Evolutionary conservation across 2,329 filamentous ascomycete species (phyloP), one percentile per base, ranked within the genome.

Genomic region (Fusarium sororula): DNA sequence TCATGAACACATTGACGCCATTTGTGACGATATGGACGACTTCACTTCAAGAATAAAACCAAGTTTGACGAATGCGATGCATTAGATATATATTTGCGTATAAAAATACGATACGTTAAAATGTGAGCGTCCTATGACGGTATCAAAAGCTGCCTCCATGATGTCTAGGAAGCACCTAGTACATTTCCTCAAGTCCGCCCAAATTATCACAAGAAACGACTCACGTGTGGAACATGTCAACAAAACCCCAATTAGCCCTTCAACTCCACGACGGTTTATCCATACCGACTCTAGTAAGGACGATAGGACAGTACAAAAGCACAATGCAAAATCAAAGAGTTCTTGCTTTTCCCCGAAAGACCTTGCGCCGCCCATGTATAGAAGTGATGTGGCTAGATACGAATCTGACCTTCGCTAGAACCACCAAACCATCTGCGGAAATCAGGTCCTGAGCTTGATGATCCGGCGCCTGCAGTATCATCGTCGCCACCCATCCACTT

Each of bases 401-500:
- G 80, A 59, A 82, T 78, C 41, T 79, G 78, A 39, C 76, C 77
- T 30, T 84, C 84, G 20, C 85, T 53, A 15, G 75, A 77, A 53
- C 75, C 84, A 32, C 87, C 87, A 79, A 92, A 91, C 89, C 89
- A 90, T 59, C 88, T 83, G 59, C 89, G 84, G 57, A 91, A 84
- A 73, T 89, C 86, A 12, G 75, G 74, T 26, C 78, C 76, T 30
- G 72, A 69, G 37, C 32, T 68, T 32, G 79, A 77, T 37, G 78
- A 74, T 24, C 67, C 78, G 48, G 78, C 77, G 26, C 61, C 63
- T 38, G 79, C 78, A 10, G 79, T 78, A 22, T 76, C 81, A 22
- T 83, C 84, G 17, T 89, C 88, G 30, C 88, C 89, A 24, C 90
- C 89, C 90, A 96, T 93, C 94, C 94, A 97, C 77, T 91, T 92